Base-by-base conservation (phyloP, 345 rosid genomes). In the Sonneratia alba region DNA sequence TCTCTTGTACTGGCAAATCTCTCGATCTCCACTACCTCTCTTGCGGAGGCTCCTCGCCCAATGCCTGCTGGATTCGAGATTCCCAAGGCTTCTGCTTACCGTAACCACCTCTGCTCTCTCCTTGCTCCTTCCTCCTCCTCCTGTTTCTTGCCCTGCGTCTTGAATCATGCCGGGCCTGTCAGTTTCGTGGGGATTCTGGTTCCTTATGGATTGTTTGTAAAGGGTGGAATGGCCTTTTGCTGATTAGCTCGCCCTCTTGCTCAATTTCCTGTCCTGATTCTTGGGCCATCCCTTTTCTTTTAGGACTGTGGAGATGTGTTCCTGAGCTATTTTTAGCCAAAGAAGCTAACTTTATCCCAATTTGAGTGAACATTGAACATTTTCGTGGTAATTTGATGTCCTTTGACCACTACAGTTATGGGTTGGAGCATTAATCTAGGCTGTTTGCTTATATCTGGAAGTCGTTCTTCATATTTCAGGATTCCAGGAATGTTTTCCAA, bases 1-100 rank as follows among this genome's bases (percentile, higher is more conserved):
- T 76, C 80, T 70, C 73, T 83, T 73, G 71, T 67, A 75, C 71
- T 70, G 76, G 75, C 73, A 32, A 48, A 72, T 73, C 77, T 72
- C 79, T 73, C 70, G 70, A 74, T 74, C 76, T 63, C 53, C 70
- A 38, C 32, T 43, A 14, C 69, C 4, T 0, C 32, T 22, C 71
- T 19, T 37, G 36, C 37, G 18, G n/a, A 9, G 21, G 32, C 34
- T 48, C 37, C 69, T 7, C 24, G 42, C 37, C 21, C 48, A 6
- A 49, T 61, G 36, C 43, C 37, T 8, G 3, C 24, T 38, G 11
- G 36, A 36, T 15, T 56, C 69, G n/a, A 3, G 13, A 24, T 3
- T 57, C 36, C 34, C 66, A 57, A n/a, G 66, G 66, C 49, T 21
- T 55, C 48, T 36, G 56, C 38, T 57, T n/a, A n/a, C 63, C 11